Evolutionary conservation across 129 eudicot genomes (phyloP), one percentile per base, ranked within the genome.

Genomic region (Helichrysum umbraculigerum): DNA sequence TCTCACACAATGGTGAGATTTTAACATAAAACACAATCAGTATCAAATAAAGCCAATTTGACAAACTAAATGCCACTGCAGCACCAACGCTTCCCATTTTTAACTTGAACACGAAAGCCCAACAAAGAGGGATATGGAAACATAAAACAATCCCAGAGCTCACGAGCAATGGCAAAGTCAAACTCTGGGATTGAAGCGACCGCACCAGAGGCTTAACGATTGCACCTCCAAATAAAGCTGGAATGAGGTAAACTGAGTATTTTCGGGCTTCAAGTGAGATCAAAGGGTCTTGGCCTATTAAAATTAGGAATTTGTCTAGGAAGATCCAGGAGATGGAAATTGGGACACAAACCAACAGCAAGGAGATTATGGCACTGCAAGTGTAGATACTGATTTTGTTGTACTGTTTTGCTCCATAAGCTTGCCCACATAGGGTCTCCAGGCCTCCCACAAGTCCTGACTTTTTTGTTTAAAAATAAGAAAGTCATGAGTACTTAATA

Each of bases 391-490:
- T 90, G 25, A 91, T 78, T 85, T 78, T 88, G 34, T 70, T 33
- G 56, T 78, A 80, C 71, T 91, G 92, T 64, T 79, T 72, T 69
- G 97, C 97, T 70, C 97, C 97, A 70, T 75, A 83, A 47, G 97
- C 97, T 82, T 91, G 97, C 50, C 97, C 97, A 73, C 90, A 88
- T 57, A 91, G 84, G 44, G 97, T 91, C 79, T 91, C 95, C 59
- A 91, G 15, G 19, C 88, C 97, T 71, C 95, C 83, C 64, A 85
- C 93, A 79, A 91, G 78, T 25, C 95, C 97, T 58, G 86, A 88
- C 97, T 91, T 83, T 75, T 74, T 51, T 10, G 14, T 10, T 9
- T 42, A 42, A 35, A 35, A 5, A 35, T 35, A 35, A 35, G 41
- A 35, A 35, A 35, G 7, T 5, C 41, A 35, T 1, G 9, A 6